Evolutionary conservation across 1,284 basidiomycete genomes (phyloP).

Genomic region (Ceratobasidium sp.): DNA sequence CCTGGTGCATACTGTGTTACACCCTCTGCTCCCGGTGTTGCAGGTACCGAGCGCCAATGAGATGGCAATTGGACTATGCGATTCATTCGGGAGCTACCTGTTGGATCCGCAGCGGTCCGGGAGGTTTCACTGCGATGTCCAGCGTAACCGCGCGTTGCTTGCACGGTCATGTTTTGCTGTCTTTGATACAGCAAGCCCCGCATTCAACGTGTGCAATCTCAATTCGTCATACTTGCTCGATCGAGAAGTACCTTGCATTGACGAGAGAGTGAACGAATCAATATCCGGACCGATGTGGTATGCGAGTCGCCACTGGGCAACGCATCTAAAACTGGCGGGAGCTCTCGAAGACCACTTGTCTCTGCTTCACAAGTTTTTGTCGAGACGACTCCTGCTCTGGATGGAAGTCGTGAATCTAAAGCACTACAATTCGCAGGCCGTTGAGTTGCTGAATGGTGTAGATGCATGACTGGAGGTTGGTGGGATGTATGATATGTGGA

Average conservation of each 20-base stretch:
- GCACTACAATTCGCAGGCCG: not conserved
- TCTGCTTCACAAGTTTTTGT: not conserved
- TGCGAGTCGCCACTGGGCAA: slow-evolving; percentile 16
- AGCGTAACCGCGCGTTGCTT: not conserved
- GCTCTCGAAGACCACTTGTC: not conserved
- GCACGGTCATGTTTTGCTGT: slow-evolving; percentile 6
- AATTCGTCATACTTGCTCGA: not conserved
- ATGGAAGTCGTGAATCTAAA: slow-evolving; percentile 27
- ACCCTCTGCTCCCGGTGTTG: slow-evolving; percentile 5
- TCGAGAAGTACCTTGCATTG: not conserved
- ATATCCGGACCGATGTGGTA: not conserved
- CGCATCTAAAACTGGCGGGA: not conserved
- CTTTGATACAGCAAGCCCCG: not conserved
- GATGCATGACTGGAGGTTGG: slow-evolving; percentile 5
- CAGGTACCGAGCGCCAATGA: not conserved
- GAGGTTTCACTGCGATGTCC: not conserved
- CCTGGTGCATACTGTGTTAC: not conserved
- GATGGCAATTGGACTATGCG: not conserved
- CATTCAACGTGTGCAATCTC: slow-evolving; percentile 37
- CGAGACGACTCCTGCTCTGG: slow-evolving; percentile 3
- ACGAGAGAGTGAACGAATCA: not conserved
- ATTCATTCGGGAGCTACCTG: slow-evolving; percentile 4
- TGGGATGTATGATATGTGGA: not conserved
- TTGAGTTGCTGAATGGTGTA: not conserved
- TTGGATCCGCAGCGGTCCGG: not conserved